These are phyloP conservation scores for Plasmopara viticola DNA, from an alignment of 352 stramenopile species.

Conservation along the genomic window DNA sequence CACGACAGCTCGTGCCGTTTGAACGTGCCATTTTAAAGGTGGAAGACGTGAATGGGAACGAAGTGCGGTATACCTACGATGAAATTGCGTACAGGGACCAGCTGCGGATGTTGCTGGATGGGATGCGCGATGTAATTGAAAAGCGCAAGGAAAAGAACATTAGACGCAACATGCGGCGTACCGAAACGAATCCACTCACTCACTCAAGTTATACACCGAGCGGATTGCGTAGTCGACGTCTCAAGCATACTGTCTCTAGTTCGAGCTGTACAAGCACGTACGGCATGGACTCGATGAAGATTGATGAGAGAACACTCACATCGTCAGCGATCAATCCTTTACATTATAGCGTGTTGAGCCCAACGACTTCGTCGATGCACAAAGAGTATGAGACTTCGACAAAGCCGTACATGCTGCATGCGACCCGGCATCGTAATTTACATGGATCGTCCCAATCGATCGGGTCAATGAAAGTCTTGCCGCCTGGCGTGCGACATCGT, in stretches of 20 bases:
- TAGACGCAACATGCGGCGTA: slow-evolving; percentile 42
- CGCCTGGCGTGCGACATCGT: slow-evolving; percentile 22
- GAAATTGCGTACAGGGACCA: slow-evolving; percentile 65
- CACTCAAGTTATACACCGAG: slow-evolving; percentile 11
- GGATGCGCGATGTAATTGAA: slow-evolving; percentile 76
- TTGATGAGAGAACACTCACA: slow-evolving; percentile 35
- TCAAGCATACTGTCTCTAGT: slow-evolving; percentile 22
- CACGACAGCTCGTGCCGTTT: slow-evolving; percentile 74
- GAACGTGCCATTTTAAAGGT: slow-evolving; percentile 55
- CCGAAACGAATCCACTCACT: slow-evolving; percentile 27
- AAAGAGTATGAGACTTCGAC: slow-evolving; percentile 15
- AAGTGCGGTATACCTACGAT: slow-evolving; percentile 59
- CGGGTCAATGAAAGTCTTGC: slow-evolving; percentile 20
- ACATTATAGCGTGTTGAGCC: slow-evolving; percentile 29
- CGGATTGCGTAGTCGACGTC: slow-evolving; percentile 12
- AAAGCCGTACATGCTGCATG: slow-evolving; percentile 21
- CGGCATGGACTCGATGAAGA: slow-evolving; percentile 35
- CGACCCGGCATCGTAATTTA: slow-evolving; percentile 17
- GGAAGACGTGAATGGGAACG: slow-evolving; percentile 33
- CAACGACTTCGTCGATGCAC: slow-evolving; percentile 23
- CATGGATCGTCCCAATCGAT: slow-evolving; percentile 26
- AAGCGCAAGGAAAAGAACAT: slow-evolving; percentile 69
- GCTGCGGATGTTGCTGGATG: slow-evolving; percentile 62
- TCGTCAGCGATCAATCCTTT: slow-evolving; percentile 26
- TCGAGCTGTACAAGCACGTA: slow-evolving; percentile 27